These are phyloP conservation scores for Gilbertella persicaria DNA, from an alignment of 371 early-diverging fungal species.

Conservation along the genomic window DNA sequence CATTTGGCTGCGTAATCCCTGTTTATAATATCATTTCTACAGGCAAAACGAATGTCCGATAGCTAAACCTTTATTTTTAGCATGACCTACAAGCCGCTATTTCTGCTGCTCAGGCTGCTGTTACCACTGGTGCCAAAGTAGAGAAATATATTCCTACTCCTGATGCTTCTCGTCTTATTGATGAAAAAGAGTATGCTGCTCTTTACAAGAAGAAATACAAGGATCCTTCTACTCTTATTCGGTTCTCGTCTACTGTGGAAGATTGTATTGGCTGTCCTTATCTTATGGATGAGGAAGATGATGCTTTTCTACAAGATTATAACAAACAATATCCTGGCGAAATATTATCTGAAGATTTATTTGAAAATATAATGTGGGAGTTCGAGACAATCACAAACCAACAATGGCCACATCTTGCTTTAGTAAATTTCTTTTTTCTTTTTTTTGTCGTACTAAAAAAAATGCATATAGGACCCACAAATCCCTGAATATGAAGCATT, in stretches of 20 bases:
- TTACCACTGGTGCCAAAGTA: conserved; percentile 57
- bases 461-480: conserved; percentile 14
- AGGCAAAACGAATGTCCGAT: neutral
- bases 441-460: neutral
- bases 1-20: neutral
- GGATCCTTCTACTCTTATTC: conserved; percentile 75
- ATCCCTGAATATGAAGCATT: conserved; percentile 19
- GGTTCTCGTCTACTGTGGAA: conserved; percentile 85
- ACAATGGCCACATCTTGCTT: conserved; percentile 57
- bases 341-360: conserved; percentile 65
- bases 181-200: conserved; percentile 56
- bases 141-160: conserved; percentile 90
- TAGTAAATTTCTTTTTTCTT: conserved; percentile 27
- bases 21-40: conserved; percentile 16
- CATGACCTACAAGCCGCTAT: conserved; percentile 95
- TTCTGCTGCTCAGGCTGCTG: conserved; percentile 74
- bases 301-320: conserved; percentile 64
- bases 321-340: conserved; percentile 38
- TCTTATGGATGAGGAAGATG: conserved; percentile 87
- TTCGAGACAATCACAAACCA: conserved; percentile 67
- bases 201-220: conserved; percentile 72
- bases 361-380: conserved; percentile 81
- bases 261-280: conserved; percentile 87
- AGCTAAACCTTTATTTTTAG: conserved; percentile 7
- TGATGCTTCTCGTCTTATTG: conserved; percentile 79